These are phyloP conservation scores for Suhomyces sp. DNA, from an alignment of 805 yeast genomes.

Conservation along the genomic window DNA sequence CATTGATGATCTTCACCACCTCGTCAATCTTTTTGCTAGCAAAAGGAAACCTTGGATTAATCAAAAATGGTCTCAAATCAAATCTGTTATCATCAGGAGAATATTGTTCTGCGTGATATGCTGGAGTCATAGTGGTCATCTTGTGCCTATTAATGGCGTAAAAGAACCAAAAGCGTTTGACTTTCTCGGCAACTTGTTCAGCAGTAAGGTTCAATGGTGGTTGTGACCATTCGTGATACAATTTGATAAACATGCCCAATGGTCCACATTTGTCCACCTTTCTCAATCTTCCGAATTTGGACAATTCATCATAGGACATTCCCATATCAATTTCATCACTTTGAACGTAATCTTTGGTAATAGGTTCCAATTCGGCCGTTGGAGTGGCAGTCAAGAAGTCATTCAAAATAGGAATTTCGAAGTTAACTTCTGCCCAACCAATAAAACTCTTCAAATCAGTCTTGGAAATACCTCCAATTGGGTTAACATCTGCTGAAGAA, in stretches of 20 bases:
- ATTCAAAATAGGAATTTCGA: conserved; percentile 71
- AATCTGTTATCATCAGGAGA: conserved; percentile 98
- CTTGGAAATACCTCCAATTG: conserved; percentile 98
- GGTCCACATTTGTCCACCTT: conserved; percentile 97
- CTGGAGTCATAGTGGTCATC: conserved; percentile 95
- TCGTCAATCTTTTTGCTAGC: conserved; percentile 86
- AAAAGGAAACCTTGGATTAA: conserved; percentile 86
- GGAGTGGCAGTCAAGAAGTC: conserved; percentile 91
- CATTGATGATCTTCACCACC: conserved; percentile 58
- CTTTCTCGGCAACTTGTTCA: conserved; percentile 85
- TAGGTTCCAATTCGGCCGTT: conserved; percentile 97
- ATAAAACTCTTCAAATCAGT: conserved; percentile 88
- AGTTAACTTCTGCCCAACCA: conserved; percentile 67
- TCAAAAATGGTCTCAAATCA: conserved; percentile 93
- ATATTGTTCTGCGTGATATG: conserved; percentile 96
- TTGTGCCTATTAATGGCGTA: conserved; percentile 96
- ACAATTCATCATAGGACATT: conserved; percentile 90
- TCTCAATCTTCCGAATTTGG: conserved; percentile 85
- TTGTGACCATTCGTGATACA: conserved; percentile 91
- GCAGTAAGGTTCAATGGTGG: conserved; percentile 64
- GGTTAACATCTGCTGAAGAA: conserved; percentile 95
- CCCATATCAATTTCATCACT: conserved; percentile 99
- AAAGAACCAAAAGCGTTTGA: conserved; percentile 86
- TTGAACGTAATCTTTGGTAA: conserved; percentile 87
- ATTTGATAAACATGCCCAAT: conserved; percentile 85